These are phyloP conservation scores for Skeletonema costatum DNA, from an alignment of 108 stramenopile genomes.

Conservation along the genomic window DNA sequence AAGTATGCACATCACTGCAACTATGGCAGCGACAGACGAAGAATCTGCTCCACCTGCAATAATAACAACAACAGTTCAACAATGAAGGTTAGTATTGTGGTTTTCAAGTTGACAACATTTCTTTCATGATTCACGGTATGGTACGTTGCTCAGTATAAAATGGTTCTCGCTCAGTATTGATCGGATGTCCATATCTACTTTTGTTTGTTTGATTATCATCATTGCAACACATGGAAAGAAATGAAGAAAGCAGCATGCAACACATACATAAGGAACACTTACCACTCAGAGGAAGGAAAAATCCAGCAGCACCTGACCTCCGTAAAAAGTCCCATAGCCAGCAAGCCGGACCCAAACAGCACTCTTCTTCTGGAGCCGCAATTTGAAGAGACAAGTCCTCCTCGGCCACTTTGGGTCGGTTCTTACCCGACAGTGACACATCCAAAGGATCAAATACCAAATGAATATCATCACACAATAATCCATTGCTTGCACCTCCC, in stretches of 20 bases:
- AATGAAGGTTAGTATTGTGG: neutral
- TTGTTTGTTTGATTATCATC: constrained; percentile 35
- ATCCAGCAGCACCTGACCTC: constrained; percentile 91
- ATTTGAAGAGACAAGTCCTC: constrained; percentile 32
- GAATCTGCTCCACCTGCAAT: constrained; percentile 95
- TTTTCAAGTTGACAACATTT: neutral
- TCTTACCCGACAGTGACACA: constrained; percentile 1
- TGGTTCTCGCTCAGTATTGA: constrained; percentile 39
- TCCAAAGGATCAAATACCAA: constrained; percentile 28
- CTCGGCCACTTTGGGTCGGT: constrained; percentile 21
- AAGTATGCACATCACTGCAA: constrained; percentile 95
- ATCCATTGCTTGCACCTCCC: constrained; percentile 10
- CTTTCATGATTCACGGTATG: neutral
- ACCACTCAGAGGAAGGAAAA: constrained; percentile 93
- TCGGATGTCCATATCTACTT: constrained; percentile 58
- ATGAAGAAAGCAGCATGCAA: neutral
- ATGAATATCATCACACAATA: constrained; percentile 21
- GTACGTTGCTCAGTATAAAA: constrained; percentile 35
- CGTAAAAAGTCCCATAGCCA: constrained; percentile 99
- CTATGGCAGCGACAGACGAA: constrained; percentile 92
- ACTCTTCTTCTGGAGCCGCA: constrained; percentile 94
- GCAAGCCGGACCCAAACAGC: constrained; percentile 97
- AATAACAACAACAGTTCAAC: neutral
- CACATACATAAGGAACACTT: constrained; percentile 20
- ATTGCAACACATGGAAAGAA: constrained; percentile 19